Conservation (phyloP, 225 moss, liverwort and hornwort species). For the Bryum argenteum region DNA sequence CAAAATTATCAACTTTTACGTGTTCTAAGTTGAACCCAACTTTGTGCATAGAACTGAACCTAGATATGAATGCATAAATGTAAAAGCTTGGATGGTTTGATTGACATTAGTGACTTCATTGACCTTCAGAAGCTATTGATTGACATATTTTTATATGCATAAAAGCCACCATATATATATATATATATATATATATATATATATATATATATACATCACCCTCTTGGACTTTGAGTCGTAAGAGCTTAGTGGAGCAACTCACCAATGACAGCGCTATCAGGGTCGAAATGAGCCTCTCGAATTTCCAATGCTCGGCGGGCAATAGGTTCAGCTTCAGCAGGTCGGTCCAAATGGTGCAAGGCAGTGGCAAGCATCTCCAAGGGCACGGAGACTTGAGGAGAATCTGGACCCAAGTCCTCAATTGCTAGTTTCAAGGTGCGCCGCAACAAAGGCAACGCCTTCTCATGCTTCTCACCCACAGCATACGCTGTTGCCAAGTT, state of each 20-base stretch:
- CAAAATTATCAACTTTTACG: no score
- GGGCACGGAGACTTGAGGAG: constrained; percentile 75
- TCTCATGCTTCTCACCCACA: constrained; percentile 55
- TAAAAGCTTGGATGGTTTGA: no score
- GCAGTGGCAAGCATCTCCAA: constrained; percentile 84
- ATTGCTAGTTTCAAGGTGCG: constrained; percentile 74
- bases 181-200: no score
- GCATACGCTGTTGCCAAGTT: constrained; percentile 84
- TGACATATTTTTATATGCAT: no score
- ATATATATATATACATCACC: no score
- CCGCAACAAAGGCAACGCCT: constrained; percentile 74
- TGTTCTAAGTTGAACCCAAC: no score
- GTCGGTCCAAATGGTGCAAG: constrained; percentile 76
- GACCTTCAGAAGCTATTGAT: no score
- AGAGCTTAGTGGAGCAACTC: constrained; percentile 23
- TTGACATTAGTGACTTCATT: no score
- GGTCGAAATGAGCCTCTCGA: constrained; percentile 72
- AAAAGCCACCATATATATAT: no score
- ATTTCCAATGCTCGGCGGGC: constrained; percentile 87
- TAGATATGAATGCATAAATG: no score
- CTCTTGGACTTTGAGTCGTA: no score
- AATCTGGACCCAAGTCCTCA: constrained; percentile 68
- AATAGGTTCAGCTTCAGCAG: constrained; percentile 76
- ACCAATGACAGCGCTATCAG: constrained; percentile 70
- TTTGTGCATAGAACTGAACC: no score